Evolutionary conservation across 140 eudicot species (phyloP), one percentile per base, ranked within the genome.

Genomic region (Erigeron philadelphicus): DNA sequence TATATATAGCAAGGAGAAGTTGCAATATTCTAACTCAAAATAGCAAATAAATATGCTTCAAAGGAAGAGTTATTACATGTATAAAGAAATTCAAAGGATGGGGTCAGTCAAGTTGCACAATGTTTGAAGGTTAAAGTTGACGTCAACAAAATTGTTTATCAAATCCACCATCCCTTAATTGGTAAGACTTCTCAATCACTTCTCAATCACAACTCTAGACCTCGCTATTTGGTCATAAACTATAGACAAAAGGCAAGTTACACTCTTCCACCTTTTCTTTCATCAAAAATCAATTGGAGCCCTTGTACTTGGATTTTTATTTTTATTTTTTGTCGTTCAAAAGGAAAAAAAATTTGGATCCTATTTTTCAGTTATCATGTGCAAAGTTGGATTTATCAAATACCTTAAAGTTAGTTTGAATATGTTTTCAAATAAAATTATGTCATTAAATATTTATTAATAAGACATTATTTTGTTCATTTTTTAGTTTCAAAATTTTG

Each of bases 101-200:
- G 65, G 78, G 70, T 21, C 25, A 21, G 74, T 66, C 81, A 68
- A 41, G 71, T 46, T 68, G 17, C 80, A 68, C 46, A 75, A 19
- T 15, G 59, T 71, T 71, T 56, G 73, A 71, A 64, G 61, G 23
- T 66, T 78, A 25, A 72, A 71, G 81, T 77, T 77, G 81, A 77
- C 78, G 47, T 46, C 78, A 72, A 40, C 48, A 61, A 68, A 68
- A 59, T 68, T 61, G 23, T 68, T 68, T 75, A 75, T 58, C 12
- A 76, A 65, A 64, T 57, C 73, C 58, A 64, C 69, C 69, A 56
- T 77, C 77, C 73, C 81, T 77, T 77, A 77, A 71, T 56, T 71
- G 81, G 77, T 48, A 77, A 77, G 77, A 71, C 55, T 70, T 70
- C 77, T 64, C 72, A 64, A 60, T 75, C 64, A 50, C 60, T 10